Conservation (phyloP, 257 asterid genomes). For the Salvia hispanica region DNA sequence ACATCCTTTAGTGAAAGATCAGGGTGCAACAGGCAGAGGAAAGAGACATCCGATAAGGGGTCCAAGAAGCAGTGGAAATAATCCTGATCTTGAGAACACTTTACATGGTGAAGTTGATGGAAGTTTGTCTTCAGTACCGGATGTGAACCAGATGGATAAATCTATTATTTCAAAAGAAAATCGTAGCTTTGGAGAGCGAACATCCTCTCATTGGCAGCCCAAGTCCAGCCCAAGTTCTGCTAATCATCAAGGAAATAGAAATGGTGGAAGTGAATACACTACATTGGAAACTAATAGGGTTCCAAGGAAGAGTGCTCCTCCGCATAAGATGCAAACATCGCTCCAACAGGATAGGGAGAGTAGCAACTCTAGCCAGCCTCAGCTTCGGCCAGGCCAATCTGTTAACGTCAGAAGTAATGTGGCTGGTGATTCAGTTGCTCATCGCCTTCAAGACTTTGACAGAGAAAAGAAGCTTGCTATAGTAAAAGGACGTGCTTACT, state of each 20-base stretch:
- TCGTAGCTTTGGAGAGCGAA: constrained; percentile 51
- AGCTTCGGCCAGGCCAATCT: constrained; percentile 37
- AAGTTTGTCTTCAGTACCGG: constrained; percentile 38
- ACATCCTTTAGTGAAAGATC: constrained; percentile 53
- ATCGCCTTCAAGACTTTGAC: constrained; percentile 45
- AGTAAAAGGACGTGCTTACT: constrained; percentile 48
- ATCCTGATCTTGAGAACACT: constrained; percentile 41
- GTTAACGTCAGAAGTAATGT: constrained; percentile 34
- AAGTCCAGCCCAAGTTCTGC: constrained; percentile 50
- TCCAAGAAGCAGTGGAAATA: constrained; percentile 46
- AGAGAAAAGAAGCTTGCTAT: constrained; percentile 53
- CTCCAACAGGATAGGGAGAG: constrained; percentile 37
- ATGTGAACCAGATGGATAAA: constrained; percentile 48
- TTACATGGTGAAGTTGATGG: constrained; percentile 47
- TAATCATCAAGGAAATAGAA: constrained; percentile 45
- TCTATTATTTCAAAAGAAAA: constrained; percentile 44
- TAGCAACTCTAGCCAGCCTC: constrained; percentile 32
- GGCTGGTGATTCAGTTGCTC: constrained; percentile 34
- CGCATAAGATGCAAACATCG: constrained; percentile 33
- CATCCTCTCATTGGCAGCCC: constrained; percentile 81
- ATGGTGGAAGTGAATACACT: constrained; percentile 39
- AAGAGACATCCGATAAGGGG: constrained; percentile 52
- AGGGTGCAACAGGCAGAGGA: constrained; percentile 58
- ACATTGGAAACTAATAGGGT: constrained; percentile 39
- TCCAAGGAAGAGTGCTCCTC: constrained; percentile 47